These are phyloP conservation scores for Carallia pectinifolia DNA, from an alignment of 345 rosid species.

Conservation along the genomic window DNA sequence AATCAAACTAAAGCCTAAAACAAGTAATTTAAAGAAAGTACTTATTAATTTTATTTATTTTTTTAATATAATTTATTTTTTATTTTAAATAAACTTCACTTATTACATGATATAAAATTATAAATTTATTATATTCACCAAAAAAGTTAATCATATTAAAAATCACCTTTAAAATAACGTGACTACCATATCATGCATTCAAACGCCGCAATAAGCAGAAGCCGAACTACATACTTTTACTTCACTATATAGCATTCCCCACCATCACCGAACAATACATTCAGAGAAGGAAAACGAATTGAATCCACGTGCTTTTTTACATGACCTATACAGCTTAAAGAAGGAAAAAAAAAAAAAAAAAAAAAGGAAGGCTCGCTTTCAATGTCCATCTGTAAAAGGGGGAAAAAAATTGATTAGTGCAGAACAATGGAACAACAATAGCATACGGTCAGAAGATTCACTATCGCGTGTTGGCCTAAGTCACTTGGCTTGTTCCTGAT, in stretches of 20 bases:
- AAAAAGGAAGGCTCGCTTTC: neutral
- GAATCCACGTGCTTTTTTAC: neutral
- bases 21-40: neutral
- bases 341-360: too few species aligned
- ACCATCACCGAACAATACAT: neutral
- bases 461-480: neutral
- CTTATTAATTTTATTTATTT: too few species aligned
- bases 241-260: neutral
- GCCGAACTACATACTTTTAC: neutral
- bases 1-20: neutral
- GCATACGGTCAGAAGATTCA: conserved; percentile 9
- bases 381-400: neutral
- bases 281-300: neutral
- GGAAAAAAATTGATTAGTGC: neutral
- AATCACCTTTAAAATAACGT: neutral
- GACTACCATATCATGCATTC: neutral
- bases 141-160: too few species aligned
- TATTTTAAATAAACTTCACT: neutral
- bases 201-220: neutral
- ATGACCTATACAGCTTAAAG: neutral
- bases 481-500: neutral
- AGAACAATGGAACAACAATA: neutral
- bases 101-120: too few species aligned
- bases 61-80: too few species aligned
- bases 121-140: too few species aligned